These are phyloP conservation scores for Alternaria angustiovoidea DNA, from an alignment of 2,329 filamentous ascomycete genomes.

Conservation along the genomic window DNA sequence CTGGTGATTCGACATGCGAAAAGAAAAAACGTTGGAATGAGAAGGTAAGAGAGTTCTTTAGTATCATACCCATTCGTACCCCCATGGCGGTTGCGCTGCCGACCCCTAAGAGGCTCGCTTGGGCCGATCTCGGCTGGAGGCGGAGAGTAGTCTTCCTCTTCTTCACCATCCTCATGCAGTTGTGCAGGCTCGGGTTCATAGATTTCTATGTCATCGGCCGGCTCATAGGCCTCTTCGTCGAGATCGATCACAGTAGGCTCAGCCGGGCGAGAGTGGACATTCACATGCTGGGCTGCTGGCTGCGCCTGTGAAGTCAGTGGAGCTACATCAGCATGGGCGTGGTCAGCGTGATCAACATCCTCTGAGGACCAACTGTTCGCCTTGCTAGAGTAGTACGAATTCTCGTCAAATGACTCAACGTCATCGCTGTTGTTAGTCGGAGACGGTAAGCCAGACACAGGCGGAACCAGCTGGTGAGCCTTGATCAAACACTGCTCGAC, in stretches of 20 bases:
- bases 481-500: constrained; percentile 57
- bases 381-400: constrained; percentile 95
- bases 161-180: constrained; percentile 41
- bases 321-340: constrained; percentile 41
- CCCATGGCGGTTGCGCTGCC: constrained; percentile 35
- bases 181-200: constrained; percentile 46
- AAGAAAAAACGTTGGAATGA: constrained; percentile 32
- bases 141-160: constrained; percentile 56
- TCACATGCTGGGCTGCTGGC: constrained; percentile 29
- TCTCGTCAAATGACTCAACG: constrained; percentile 88
- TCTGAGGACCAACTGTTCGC: constrained; percentile 76
- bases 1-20: background rate
- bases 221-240: constrained; percentile 50
- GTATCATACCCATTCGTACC: constrained; percentile 44
- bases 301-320: constrained; percentile 40
- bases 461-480: constrained; percentile 77
- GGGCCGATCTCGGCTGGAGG: constrained; percentile 53
- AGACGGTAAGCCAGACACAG: constrained; percentile 65
- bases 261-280: constrained; percentile 21
- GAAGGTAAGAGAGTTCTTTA: constrained; percentile 16
- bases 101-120: constrained; percentile 36
- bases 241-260: constrained; percentile 45
- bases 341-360: constrained; percentile 45
- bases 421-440: constrained; percentile 68
- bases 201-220: constrained; percentile 51